Base-by-base conservation (phyloP, 768 basidiomycete species). In the Panellus pusillus region DNA sequence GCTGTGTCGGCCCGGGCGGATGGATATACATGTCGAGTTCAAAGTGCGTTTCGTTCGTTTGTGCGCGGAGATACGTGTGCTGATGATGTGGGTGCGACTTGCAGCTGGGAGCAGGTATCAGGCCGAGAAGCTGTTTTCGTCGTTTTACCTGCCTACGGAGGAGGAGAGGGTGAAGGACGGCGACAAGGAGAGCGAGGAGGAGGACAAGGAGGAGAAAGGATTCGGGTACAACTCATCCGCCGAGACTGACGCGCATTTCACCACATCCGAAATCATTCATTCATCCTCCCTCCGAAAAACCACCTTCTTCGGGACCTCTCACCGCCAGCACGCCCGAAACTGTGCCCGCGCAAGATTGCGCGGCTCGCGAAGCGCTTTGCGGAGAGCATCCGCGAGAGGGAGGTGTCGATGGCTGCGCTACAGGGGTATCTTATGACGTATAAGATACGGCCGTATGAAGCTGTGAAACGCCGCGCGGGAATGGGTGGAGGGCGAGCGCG, bases 21-120 rank as follows among this genome's bases (percentile, higher is more conserved):
- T 89, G 78, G 86, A 88, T 61, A 55, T 85, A 9, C 83, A 86
- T 57, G 68, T 89, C 51, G 81, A 86, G 65, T 87, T 87, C 66
- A 76, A 76, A n/a, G n/a, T n/a, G n/a, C n/a, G n/a, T n/a, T n/a
- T n/a, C n/a, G n/a, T n/a, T n/a, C n/a, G n/a, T n/a, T n/a, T n/a
- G n/a, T n/a, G n/a, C n/a, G n/a, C n/a, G n/a, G n/a, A n/a, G n/a
- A n/a, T n/a, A n/a, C n/a, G n/a, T n/a, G n/a, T n/a, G n/a, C n/a
- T n/a, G n/a, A n/a, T n/a, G n/a, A n/a, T n/a, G n/a, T n/a, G n/a
- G n/a, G n/a, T n/a, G n/a, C n/a, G n/a, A n/a, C n/a, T n/a, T n/a
- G n/a, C n/a, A n/a, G 55, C 73, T 79, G 15, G 83, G 24, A 82
- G 79, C 61, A 74, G 68, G 47, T 77, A 76, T 64, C 85, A 88